Percentiles rank a stretch among this genome's conserved stretches.
Evolutionary conservation across 2,329 filamentous ascomycete genomes (phyloP).

Genomic region (Colletotrichum sublineola): DNA sequence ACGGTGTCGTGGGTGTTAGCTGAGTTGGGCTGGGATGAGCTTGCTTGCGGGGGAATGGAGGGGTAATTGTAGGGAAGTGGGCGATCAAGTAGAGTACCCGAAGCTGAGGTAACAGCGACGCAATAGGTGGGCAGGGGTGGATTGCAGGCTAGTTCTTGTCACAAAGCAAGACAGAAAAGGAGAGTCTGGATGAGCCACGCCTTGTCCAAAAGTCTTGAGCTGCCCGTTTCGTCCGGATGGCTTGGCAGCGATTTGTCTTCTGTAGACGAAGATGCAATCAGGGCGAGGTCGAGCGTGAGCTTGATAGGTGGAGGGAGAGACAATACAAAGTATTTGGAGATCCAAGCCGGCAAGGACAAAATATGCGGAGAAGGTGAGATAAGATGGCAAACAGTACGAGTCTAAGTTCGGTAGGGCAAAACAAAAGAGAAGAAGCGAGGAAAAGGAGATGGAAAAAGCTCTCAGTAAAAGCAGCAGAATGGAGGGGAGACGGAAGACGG

Average conservation of each 20-base stretch:
- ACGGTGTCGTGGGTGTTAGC: slow-evolving; percentile 22
- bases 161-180: neutral
- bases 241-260: neutral
- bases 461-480: neutral
- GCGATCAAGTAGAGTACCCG: slow-evolving; percentile 16
- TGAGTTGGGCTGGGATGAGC: slow-evolving; percentile 41
- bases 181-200: neutral
- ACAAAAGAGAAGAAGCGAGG: neutral
- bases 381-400: slow-evolving; percentile 2
- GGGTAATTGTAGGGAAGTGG: slow-evolving; percentile 32
- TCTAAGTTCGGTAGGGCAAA: neutral
- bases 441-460: neutral
- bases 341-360: neutral
- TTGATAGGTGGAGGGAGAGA: neutral
- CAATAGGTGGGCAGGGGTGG: slow-evolving; percentile 28
- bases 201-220: neutral
- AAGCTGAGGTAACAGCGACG: slow-evolving; percentile 25
- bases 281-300: neutral
- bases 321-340: neutral
- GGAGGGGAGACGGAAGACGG: slow-evolving; percentile 35
- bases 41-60: slow-evolving; percentile 41
- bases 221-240: neutral
- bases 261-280: neutral
- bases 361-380: slow-evolving; percentile 8
- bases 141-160: neutral